Evolutionary conservation across 2,329 filamentous ascomycete genomes (phyloP), one percentile per base, ranked within the genome.

Genomic region (Diaporthe citriasiana): DNA sequence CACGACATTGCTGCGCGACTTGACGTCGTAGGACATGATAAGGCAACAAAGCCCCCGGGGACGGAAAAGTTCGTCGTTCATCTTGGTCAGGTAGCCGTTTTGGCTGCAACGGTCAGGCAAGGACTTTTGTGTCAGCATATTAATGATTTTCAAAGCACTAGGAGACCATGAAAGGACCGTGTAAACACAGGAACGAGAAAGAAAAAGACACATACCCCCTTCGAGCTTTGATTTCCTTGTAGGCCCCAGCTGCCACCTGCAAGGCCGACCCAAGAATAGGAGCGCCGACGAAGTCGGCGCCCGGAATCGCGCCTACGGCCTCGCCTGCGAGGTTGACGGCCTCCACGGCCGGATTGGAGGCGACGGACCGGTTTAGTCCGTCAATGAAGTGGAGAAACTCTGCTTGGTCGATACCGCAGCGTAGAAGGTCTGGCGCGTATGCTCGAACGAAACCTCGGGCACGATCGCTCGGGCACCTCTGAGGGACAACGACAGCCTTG

Each of bases 11-110:
- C 56, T 25, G 22, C 56, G 35, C 7, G 56, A 59, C 35, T 59
- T 59, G 6, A 59, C 56, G 8, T 59, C 56, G 35, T 59, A 59
- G 22, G 33, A 59, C 56, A 59, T 59, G 12, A 59, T 59, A 3
- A 59, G 56, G n/a, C 56, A 59, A 15, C 27, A 25, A 1, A 59
- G 3, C 0, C 56, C 56, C 0, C 56, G 56, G 15, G 56, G 35
- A 6, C 35, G 56, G 33, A 59, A 59, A 15, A 59, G 22, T 19
- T 38, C 35, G 13, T 59, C 35, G 35, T 59, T 59, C 35, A 59
- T 40, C 13, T 25, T 59, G 7, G 35, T n/a, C 10, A 59, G n/a
- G 22, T 59, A 59, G 13, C 33, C 56, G 13, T 59, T 59, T 30
- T 59, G 56, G 22, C 56, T 59, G n/a, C 51, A 33, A 10, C 1